Evolutionary conservation across 2,329 filamentous ascomycete genomes (phyloP).

Genomic region (Myotisia sp.): DNA sequence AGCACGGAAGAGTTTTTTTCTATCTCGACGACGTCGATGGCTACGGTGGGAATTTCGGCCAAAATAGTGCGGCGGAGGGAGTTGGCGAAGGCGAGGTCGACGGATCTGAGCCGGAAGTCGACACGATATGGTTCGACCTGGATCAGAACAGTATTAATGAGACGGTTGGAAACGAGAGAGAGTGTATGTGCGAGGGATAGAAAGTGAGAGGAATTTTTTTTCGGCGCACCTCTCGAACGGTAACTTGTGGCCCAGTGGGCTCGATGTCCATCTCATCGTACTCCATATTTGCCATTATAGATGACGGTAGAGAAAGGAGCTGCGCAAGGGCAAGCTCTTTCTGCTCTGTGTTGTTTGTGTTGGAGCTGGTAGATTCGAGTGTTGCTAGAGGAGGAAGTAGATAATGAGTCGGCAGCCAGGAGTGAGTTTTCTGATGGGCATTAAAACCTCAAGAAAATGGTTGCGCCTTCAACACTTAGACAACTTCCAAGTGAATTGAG

Average conservation of each 20-base stretch:
- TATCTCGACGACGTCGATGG: conserved; percentile 86
- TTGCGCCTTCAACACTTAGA: too few relatives aligned
- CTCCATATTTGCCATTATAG: conserved; percentile 29
- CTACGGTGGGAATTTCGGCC: conserved; percentile 83
- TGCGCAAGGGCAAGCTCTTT: conserved; percentile 6
- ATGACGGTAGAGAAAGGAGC: conserved; percentile 10
- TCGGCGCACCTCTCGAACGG: conserved; percentile 33
- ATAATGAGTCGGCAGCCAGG: too few relatives aligned
- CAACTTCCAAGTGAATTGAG: too few relatives aligned
- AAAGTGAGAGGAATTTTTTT: too few relatives aligned
- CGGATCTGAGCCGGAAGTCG: conserved; percentile 77
- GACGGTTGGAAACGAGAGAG: background rate
- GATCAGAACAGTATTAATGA: background rate
- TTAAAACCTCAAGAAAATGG: too few relatives aligned
- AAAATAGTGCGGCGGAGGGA: conserved; percentile 94
- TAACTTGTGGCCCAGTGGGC: conserved; percentile 34
- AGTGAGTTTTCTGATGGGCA: too few relatives aligned
- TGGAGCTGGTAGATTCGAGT: too few relatives aligned
- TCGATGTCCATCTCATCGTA: conserved; percentile 34
- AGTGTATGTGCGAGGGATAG: background rate
- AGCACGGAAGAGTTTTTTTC: conserved; percentile 96
- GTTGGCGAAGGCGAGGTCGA: conserved; percentile 89
- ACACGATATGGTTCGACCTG: conserved; percentile 69
- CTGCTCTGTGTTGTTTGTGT: too few relatives aligned
- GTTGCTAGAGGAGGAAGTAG: too few relatives aligned